phyloP scores from a whole-genome alignment of 1,284 basidiomycete genomes.

The Trichosporon asahii region DNA sequence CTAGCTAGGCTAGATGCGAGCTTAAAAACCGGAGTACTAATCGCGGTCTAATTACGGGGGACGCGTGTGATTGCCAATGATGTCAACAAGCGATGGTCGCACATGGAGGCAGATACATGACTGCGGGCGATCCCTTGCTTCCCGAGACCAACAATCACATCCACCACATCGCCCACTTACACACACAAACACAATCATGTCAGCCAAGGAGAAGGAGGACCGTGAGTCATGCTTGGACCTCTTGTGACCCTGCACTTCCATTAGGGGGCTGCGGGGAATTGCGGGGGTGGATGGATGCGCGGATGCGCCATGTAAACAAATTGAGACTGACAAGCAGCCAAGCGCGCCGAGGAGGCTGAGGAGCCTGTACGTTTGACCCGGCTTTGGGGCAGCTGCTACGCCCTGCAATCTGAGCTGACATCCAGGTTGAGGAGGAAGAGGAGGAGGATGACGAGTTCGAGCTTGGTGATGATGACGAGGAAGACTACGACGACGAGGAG shows the following conservation, averaged over 20 bases:
- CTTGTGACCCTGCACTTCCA: not conserved
- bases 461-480: conserved; percentile 23
- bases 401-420: not conserved
- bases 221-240: conserved; percentile 8
- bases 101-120: not conserved
- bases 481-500: conserved; percentile 19
- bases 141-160: not conserved
- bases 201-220: conserved; percentile 16
- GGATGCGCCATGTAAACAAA: not conserved
- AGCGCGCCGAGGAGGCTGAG: not conserved
- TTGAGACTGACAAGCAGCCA: not conserved
- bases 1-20: too few species aligned
- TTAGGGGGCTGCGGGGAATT: not conserved
- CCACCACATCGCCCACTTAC: not conserved
- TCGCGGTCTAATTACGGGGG: not conserved
- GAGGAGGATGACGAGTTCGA: conserved; percentile 16
- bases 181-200: conserved; percentile 12
- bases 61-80: not conserved
- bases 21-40: not conserved
- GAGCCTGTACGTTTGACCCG: not conserved
- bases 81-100: not conserved
- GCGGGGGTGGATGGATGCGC: not conserved
- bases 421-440: conserved; percentile 19
- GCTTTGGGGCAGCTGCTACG: too few species aligned
- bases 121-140: not conserved